Evolutionary conservation across 176 grass and related monocot genomes (phyloP).

Genomic region (Zoysia pacifica): DNA sequence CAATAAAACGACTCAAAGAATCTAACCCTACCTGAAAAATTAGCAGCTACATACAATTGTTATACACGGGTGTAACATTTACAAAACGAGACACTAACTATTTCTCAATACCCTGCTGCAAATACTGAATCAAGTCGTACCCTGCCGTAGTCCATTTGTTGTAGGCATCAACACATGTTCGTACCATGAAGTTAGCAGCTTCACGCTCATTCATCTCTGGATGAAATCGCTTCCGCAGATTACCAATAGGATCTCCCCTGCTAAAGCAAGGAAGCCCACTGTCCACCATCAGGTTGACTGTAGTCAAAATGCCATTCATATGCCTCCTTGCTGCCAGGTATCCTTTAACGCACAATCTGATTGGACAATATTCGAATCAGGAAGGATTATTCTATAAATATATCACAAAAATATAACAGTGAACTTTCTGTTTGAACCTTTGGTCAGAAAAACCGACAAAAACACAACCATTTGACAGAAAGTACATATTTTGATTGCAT

Average conservation of each 20-base stretch:
- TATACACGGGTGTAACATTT: constrained; percentile 53
- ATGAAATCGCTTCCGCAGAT: constrained; percentile 92
- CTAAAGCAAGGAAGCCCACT: constrained; percentile 98
- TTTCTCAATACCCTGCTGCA: constrained; percentile 99
- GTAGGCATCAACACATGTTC: constrained; percentile 88
- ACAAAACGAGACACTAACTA: constrained; percentile 55
- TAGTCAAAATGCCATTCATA: constrained; percentile 92
- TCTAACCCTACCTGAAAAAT: constrained; percentile 45
- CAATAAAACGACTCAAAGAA: constrained; percentile 28
- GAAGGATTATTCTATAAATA: constrained; percentile 8
- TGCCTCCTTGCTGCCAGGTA: constrained; percentile 91
- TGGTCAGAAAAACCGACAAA: no score
- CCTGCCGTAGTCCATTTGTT: constrained; percentile 98
- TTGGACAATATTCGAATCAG: constrained; percentile 30
- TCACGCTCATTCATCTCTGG: constrained; percentile 97
- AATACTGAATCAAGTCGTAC: constrained; percentile 98
- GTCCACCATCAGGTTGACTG: constrained; percentile 89
- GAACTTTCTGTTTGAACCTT: no score
- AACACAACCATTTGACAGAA: no score
- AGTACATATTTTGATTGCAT: no score
- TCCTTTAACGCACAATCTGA: constrained; percentile 96
- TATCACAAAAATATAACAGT: not conserved
- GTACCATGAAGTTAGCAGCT: constrained; percentile 96
- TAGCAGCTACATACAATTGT: constrained; percentile 55
- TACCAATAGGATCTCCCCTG: constrained; percentile 86